Conservation (phyloP, 805 yeast species). For the Millerago galiae region DNA sequence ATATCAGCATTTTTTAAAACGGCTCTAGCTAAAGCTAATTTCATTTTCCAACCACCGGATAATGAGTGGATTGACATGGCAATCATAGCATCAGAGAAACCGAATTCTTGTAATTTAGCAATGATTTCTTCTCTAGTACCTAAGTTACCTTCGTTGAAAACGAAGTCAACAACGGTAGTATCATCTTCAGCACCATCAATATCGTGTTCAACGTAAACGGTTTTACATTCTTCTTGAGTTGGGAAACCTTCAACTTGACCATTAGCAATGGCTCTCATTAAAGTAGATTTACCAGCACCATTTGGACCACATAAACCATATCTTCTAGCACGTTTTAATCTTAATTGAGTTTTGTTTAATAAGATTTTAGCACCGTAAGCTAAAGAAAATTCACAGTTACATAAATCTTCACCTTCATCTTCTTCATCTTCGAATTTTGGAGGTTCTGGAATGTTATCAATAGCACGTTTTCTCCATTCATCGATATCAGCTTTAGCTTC, state of each 20-base stretch:
- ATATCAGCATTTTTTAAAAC: conserved; percentile 98
- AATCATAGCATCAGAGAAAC: conserved; percentile 91
- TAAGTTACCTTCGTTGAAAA: conserved; percentile 65
- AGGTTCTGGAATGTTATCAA: conserved; percentile 96
- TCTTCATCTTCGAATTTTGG: conserved; percentile 94
- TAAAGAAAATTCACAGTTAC: conserved; percentile 99
- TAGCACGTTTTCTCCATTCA: conserved; percentile 91
- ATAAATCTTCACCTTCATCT: conserved; percentile 98
- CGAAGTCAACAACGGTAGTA: conserved; percentile 89
- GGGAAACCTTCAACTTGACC: conserved; percentile 99
- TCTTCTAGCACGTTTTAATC: conserved; percentile 98
- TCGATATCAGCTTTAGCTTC: conserved; percentile 87
- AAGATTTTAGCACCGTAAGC: conserved; percentile 99
- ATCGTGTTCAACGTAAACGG: conserved; percentile 99
- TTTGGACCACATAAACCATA: conserved; percentile 99
- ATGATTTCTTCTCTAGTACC: conserved; percentile 66
- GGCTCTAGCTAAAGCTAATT: conserved; percentile 98
- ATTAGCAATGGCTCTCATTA: conserved; percentile 95
- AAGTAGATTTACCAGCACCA: conserved; percentile 99
- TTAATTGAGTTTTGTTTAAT: conserved; percentile 98
- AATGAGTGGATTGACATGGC: conserved; percentile 90
- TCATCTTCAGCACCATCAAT: conserved; percentile 98
- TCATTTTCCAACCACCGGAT: conserved; percentile 99
- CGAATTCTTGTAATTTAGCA: conserved; percentile 80
- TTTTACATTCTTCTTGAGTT: conserved; percentile 96